Conservation (phyloP, 139 green algal species). For the Bryopsis sp. region DNA sequence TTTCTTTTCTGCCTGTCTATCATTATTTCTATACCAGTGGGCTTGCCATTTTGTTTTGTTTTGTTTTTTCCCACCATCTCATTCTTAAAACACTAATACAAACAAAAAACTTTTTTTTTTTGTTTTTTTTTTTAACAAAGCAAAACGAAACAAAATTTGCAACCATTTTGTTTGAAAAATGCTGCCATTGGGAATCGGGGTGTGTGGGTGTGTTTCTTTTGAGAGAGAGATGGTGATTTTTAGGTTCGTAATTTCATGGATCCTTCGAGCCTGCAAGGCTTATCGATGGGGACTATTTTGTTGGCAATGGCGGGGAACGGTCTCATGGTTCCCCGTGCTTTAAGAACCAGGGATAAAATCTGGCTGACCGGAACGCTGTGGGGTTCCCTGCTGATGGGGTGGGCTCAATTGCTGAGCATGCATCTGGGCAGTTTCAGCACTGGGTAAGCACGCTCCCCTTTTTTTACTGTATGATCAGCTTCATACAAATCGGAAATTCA, state of each 20-base stretch:
- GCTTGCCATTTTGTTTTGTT: no score
- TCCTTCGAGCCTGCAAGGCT: slow-evolving; percentile 45
- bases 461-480: not conserved
- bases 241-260: slow-evolving; percentile 64
- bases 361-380: slow-evolving; percentile 62
- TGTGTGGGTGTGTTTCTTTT: not conserved
- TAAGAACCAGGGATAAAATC: slow-evolving; percentile 65
- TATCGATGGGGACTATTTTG: slow-evolving; percentile 61
- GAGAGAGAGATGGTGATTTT: not conserved
- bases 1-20: no score
- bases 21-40: no score
- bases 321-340: slow-evolving; percentile 79
- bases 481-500: not conserved
- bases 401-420: slow-evolving; percentile 66
- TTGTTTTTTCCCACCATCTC: no score
- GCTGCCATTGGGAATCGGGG: no score
- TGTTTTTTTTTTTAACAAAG: no score
- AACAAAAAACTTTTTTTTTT: no score
- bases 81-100: no score
- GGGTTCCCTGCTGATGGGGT: slow-evolving; percentile 53
- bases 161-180: no score
- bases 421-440: slow-evolving; percentile 19
- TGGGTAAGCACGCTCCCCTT: no score
- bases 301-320: slow-evolving; percentile 73
- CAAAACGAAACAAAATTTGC: no score